phyloP scores from a whole-genome alignment of 345 rosid genomes.

The Gossypium arboreum region DNA sequence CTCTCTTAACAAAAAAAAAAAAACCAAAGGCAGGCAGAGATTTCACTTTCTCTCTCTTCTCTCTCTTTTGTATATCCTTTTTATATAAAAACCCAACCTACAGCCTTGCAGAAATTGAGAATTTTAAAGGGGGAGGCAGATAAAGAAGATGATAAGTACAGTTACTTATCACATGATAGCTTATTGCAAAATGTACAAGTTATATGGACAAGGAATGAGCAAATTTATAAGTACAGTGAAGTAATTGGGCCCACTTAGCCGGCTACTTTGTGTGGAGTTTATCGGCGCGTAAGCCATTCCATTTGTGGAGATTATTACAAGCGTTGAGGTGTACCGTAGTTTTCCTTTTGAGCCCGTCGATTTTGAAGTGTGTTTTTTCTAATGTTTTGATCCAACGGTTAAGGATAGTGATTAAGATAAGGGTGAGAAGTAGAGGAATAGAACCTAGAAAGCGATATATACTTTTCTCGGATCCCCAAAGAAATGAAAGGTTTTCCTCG shows the following conservation, averaged over 20 bases:
- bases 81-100: constrained; percentile 20
- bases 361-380: neutral
- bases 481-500: constrained; percentile 40
- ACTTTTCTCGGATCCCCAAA: constrained; percentile 29
- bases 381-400: neutral
- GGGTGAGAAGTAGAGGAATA: neutral
- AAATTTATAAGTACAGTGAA: constrained; percentile 28
- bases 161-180: rapidly evolving
- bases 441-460: constrained; percentile 21
- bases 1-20: neutral
- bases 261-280: constrained; percentile 55
- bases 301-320: constrained; percentile 13
- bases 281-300: constrained; percentile 72
- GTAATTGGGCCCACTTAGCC: constrained; percentile 42
- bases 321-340: neutral
- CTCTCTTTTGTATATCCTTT: constrained; percentile 22
- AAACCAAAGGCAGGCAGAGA: neutral
- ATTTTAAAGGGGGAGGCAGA: constrained; percentile 44
- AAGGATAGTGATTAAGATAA: no score
- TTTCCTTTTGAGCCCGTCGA: neutral
- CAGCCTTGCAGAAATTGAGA: constrained; percentile 42
- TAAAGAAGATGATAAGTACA: constrained; percentile 15
- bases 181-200: neutral
- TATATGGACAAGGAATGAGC: rapidly evolving
- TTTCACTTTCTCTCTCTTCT: constrained; percentile 26